Evolutionary conservation across 2,329 filamentous ascomycete genomes (phyloP).

Genomic region (Nigrospora sphaerica): DNA sequence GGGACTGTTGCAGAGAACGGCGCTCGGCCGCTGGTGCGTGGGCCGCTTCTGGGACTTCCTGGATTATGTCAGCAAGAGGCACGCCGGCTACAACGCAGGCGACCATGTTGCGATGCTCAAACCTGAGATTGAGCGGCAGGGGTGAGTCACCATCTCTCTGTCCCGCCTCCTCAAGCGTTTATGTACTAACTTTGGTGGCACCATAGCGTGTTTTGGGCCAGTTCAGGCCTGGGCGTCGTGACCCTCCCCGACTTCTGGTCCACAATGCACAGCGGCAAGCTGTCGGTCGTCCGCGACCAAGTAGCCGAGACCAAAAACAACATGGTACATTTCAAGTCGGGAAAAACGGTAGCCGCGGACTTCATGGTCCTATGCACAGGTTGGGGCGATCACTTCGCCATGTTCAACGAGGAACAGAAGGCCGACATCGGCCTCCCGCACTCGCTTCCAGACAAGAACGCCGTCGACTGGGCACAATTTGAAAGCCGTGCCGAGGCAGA

Average conservation of each 20-base stretch:
- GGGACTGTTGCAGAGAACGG: slow-evolving; percentile 3
- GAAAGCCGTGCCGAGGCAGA: slow-evolving; percentile 8
- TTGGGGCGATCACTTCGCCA: slow-evolving; percentile 11
- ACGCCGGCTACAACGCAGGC: slow-evolving; percentile 1
- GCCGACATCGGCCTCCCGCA: slow-evolving; percentile 10
- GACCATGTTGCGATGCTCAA: slow-evolving; percentile 1
- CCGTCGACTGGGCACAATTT: slow-evolving; percentile 1
- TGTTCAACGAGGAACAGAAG: slow-evolving; percentile 8
- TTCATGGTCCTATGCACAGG: slow-evolving; percentile 10
- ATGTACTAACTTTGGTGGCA: not conserved
- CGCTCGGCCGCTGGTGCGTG: slow-evolving; percentile 3
- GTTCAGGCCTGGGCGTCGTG: slow-evolving; percentile 5
- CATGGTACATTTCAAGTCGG: slow-evolving; percentile 4
- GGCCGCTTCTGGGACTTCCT: slow-evolving; percentile 1
- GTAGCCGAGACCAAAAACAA: slow-evolving; percentile 1
- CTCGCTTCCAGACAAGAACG: not conserved
- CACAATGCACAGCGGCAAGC: slow-evolving; percentile 3
- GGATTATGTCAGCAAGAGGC: not conserved
- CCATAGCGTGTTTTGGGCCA: slow-evolving; percentile 6
- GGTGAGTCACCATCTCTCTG: not conserved
- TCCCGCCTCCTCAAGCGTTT: no score
- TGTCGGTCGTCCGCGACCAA: slow-evolving; percentile 6
- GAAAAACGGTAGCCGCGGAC: slow-evolving; percentile 7
- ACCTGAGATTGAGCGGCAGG: slow-evolving; percentile 1
- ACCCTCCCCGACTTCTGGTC: slow-evolving; percentile 8